Evolutionary conservation across 2,329 filamentous ascomycete species (phyloP), one percentile per base, ranked within the genome.

Genomic region (Ophiostoma pallidulum): DNA sequence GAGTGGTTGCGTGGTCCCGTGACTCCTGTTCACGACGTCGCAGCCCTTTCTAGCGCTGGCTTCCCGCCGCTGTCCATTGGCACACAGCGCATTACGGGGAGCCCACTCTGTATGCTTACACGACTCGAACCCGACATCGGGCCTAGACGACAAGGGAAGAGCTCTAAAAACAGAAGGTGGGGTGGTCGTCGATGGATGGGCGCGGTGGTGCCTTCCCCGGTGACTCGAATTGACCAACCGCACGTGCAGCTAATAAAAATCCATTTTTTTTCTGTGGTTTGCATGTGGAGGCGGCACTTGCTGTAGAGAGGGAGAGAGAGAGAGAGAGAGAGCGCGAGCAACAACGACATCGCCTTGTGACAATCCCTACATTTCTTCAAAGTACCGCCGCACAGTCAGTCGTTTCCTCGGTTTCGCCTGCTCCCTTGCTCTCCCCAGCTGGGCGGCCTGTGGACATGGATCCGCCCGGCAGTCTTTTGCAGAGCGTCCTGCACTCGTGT

Each of bases 401-500:
- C n/a, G n/a, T n/a, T n/a, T n/a, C n/a, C n/a, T n/a, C n/a, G n/a
- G n/a, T n/a, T n/a, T n/a, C n/a, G n/a, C n/a, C n/a, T n/a, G n/a
- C n/a, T n/a, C n/a, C n/a, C 6, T n/a, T 37, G n/a, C 16, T 12
- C 20, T 24, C 29, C 38, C 31, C 32, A 14, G 19, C 19, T 46
- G 39, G 43, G 38, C 38, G 33, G 38, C 42, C 39, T 18, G 38
- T 19, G 18, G 12, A 51, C 8, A 51, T 51, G 50, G 50, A 51
- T 48, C 50, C 46, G 49, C 50, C 42, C 42, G 36, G 28, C 37
- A 51, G 18, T 18, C 49, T 45, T 9, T 37, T 48, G 22, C 49
- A 48, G 33, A 51, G 33, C 37, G 42, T 46, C 16, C 49, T 45
- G 32, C 33, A 46, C 37, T 35, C 49, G 14, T 48, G 49, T 51